A percentile compares a stretch with the other conserved stretches of the same genome.
These are phyloP conservation scores for Tricholomella constricta DNA, from an alignment of 768 basidiomycete species.

Conservation along the genomic window DNA sequence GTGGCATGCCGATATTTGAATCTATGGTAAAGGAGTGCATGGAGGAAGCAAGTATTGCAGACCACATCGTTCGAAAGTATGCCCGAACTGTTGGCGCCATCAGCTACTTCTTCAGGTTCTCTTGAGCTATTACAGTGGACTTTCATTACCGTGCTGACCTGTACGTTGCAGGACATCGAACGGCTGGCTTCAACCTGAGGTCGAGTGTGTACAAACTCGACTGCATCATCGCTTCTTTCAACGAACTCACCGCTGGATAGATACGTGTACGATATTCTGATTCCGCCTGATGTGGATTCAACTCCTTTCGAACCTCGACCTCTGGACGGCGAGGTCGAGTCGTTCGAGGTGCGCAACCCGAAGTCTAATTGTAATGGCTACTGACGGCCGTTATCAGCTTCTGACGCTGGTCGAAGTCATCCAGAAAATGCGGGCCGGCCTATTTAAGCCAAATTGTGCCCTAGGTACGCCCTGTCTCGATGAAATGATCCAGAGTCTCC, in stretches of 20 bases:
- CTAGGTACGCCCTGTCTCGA: conserved; percentile 51
- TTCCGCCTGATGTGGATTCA: conserved; percentile 55
- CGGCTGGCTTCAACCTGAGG: conserved; percentile 87
- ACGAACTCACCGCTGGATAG: conserved; percentile 35
- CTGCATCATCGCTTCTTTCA: neutral
- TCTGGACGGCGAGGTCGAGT: conserved; percentile 92
- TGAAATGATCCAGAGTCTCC: neutral
- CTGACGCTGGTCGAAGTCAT: conserved; percentile 65
- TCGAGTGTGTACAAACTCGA: conserved; percentile 59
- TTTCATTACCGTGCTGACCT: conserved; percentile 1
- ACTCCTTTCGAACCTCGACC: conserved; percentile 66
- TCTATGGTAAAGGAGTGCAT: conserved; percentile 86
- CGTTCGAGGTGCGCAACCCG: conserved; percentile 65
- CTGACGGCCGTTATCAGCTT: conserved; percentile 48
- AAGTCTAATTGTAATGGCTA: neutral
- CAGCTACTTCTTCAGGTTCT: conserved; percentile 79
- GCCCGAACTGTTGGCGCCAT: conserved; percentile 66
- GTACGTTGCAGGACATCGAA: conserved; percentile 45
- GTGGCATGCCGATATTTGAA: conserved; percentile 72
- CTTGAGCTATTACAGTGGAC: conserved; percentile 1
- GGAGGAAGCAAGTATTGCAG: conserved; percentile 88
- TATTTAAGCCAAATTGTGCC: conserved; percentile 95
- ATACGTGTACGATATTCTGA: conserved; percentile 81
- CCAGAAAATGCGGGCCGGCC: conserved; percentile 58
- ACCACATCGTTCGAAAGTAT: conserved; percentile 59